Evolutionary conservation across 1,284 basidiomycete genomes (phyloP), one percentile per base, ranked within the genome.

Genomic region (Thecaphora frezii): DNA sequence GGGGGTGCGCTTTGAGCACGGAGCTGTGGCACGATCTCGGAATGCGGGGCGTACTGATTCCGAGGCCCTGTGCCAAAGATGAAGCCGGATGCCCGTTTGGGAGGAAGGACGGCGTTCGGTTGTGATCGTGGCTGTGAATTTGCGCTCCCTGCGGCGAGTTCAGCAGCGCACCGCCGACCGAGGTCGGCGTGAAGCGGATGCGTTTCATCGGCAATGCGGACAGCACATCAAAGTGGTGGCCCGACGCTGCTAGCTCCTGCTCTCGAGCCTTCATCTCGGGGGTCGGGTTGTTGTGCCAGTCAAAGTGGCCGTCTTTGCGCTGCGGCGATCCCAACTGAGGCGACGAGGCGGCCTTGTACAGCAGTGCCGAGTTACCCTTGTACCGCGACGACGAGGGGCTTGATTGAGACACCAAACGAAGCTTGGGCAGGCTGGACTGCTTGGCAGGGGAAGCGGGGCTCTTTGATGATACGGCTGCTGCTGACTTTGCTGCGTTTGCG

Each of bases 81-180:
- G 69, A 71, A 1, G 69, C 69, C 5, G 66, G 69, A 42, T 69
- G 69, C 14, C 69, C 69, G 28, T 71, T 71, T 28, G 69, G 59
- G 1, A 71, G 45, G 37, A 71, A 59, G 9, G 58, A 44, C 23
- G 30, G 46, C 23, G 19, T 18, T 19, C 22, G 40, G 40, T 12
- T 22, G 40, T 24, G 12, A 19, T 10, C 58, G 22, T 45, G 49
- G 46, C 58, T 62, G 44, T 66, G 52, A 44, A 62, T 45, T 12
- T 59, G 40, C n/a, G 30, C 22, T 2, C 64, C 24, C 2, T 45
- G 47, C 22, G 53, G 54, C 16, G 63, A 54, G 25, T 41, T 7
- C 19, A 41, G 40, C 7, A 41, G 40, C 12, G 40, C 40, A 19
- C 21, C 19, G 5, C n/a, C 19, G 23, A 18, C 40, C 10, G 40